phyloP scores from a whole-genome alignment of 176 grass and related monocot genomes.

The Dactylis glomerata region DNA sequence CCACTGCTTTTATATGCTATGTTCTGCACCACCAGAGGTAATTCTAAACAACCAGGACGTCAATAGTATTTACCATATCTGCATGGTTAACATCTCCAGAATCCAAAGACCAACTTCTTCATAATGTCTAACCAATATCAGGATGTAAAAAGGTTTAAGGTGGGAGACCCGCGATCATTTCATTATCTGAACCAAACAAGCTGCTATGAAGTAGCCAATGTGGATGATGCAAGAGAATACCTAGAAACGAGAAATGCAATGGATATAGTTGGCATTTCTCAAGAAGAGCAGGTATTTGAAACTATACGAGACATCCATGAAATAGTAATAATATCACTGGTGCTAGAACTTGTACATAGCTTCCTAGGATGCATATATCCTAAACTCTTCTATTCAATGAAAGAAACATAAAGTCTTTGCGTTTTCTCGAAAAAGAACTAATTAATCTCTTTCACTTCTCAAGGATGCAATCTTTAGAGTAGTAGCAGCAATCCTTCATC shows the following conservation, averaged over 20 bases:
- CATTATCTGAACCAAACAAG: slow-evolving; percentile 94
- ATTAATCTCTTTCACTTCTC: slow-evolving; percentile 29
- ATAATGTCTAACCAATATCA: slow-evolving; percentile 31
- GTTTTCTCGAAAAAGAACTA: no score
- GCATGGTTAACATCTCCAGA: background rate
- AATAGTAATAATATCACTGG: background rate
- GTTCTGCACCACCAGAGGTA: slow-evolving; percentile 88
- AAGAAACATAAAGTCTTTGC: no score
- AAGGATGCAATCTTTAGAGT: slow-evolving; percentile 96
- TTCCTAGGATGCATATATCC: no score
- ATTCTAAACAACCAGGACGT: slow-evolving; percentile 20
- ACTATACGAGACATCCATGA: background rate
- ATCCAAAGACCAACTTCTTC: background rate
- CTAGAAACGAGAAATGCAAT: slow-evolving; percentile 91
- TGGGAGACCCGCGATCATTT: slow-evolving; percentile 69
- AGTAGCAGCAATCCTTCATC: slow-evolving; percentile 84
- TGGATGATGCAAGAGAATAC: slow-evolving; percentile 92
- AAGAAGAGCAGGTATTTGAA: slow-evolving; percentile 75
- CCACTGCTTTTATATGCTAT: slow-evolving; percentile 98
- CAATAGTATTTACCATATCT: background rate
- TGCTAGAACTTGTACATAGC: no score
- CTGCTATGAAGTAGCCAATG: slow-evolving; percentile 81
- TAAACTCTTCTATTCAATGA: no score
- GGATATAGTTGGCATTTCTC: slow-evolving; percentile 89
- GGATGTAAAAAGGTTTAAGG: slow-evolving; percentile 91